Evolutionary conservation across 805 yeast genomes (phyloP).

Genomic region (Hanseniaspora vineae): DNA sequence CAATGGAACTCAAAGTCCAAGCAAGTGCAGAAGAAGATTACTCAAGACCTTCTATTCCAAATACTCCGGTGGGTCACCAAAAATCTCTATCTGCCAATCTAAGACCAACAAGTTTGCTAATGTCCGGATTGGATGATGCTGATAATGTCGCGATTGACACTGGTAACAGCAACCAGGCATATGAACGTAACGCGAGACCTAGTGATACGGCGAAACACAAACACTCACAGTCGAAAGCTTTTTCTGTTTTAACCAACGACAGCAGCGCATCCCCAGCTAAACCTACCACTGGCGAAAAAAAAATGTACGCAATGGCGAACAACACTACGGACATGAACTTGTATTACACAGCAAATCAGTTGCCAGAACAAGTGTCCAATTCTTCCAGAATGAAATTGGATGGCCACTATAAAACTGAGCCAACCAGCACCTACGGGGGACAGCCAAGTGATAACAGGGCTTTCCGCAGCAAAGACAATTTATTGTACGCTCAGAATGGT

Average conservation of each 20-base stretch:
- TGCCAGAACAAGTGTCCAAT: slow-evolving; percentile 4
- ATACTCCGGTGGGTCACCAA: not conserved
- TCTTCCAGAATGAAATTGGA: not conserved
- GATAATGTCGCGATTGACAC: too few species aligned
- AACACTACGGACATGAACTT: slow-evolving; percentile 15
- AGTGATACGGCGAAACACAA: not conserved
- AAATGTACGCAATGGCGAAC: slow-evolving; percentile 15
- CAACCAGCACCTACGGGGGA: too few species aligned
- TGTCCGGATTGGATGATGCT: slow-evolving; percentile 1
- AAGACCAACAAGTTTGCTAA: slow-evolving; percentile 4
- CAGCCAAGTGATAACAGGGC: too few species aligned
- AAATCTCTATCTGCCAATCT: slow-evolving; percentile 3
- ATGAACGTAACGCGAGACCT: too few species aligned
- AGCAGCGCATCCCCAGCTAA: slow-evolving; percentile 14
- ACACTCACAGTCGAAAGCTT: slow-evolving; percentile 8
- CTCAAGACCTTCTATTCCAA: not conserved
- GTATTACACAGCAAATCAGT: slow-evolving; percentile 21
- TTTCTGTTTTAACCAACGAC: slow-evolving; percentile 7
- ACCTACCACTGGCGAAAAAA: slow-evolving; percentile 12
- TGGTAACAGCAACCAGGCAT: too few species aligned
- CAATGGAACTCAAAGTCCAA: too few species aligned
- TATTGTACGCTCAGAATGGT: too few species aligned
- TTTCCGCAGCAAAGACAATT: too few species aligned
- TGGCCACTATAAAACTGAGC: not conserved
- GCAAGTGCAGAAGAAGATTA: not conserved